phyloP scores from a whole-genome alignment of 2,329 filamentous ascomycete genomes.

The Fusarium dimerum region DNA sequence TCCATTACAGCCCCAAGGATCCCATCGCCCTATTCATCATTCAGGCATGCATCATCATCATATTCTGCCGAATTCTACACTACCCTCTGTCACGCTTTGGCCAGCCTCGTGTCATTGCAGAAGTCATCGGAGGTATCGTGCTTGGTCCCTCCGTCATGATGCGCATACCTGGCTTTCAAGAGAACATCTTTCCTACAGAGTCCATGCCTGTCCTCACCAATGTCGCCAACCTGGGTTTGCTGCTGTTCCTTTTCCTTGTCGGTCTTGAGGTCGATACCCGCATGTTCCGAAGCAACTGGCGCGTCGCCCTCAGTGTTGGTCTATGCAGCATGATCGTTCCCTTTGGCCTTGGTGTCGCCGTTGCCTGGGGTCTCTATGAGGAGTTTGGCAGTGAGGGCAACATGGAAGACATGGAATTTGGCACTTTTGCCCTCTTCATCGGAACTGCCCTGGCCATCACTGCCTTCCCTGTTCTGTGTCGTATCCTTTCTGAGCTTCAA shows the following conservation, averaged over 20 bases:
- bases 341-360: constrained; percentile 77
- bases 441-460: constrained; percentile 94
- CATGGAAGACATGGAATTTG: constrained; percentile 47
- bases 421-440: constrained; percentile 70
- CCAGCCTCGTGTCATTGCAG: constrained; percentile 80
- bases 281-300: constrained; percentile 78
- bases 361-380: constrained; percentile 79
- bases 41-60: constrained; percentile 46
- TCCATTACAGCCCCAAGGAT: constrained; percentile 67
- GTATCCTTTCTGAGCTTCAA: constrained; percentile 89
- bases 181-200: constrained; percentile 72
- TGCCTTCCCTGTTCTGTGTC: constrained; percentile 86
- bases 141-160: constrained; percentile 88
- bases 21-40: constrained; percentile 56
- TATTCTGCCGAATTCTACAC: constrained; percentile 59
- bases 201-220: constrained; percentile 76
- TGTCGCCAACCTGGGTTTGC: constrained; percentile 79
- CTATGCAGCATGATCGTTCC: constrained; percentile 78
- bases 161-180: constrained; percentile 75
- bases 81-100: constrained; percentile 75
- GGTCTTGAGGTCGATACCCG: constrained; percentile 84
- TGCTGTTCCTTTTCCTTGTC: constrained; percentile 85
- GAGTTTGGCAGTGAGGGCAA: constrained; percentile 58
- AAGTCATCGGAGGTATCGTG: constrained; percentile 82
- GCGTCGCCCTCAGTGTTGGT: constrained; percentile 74